A percentile compares a stretch with the other conserved stretches of the same genome.
phyloP scores from a whole-genome alignment of 495 filamentous ascomycete species.

The Neurospora sp. region DNA sequence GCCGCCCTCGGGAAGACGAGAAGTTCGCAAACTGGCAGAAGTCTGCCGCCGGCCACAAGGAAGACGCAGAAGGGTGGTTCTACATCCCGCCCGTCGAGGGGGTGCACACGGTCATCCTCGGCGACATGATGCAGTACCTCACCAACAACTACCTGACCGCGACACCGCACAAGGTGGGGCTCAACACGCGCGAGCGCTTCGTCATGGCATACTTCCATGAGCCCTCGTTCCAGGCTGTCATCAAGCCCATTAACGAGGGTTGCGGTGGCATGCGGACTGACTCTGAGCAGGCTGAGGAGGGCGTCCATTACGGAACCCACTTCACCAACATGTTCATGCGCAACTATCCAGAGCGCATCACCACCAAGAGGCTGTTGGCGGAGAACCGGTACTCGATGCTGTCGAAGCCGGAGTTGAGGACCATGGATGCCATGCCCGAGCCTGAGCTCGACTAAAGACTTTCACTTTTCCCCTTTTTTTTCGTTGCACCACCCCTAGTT shows the following conservation, averaged over 20 bases:
- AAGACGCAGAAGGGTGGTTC: constrained; percentile 33
- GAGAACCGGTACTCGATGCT: constrained; percentile 21
- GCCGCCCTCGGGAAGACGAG: constrained; percentile 25
- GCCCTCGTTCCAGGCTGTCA: constrained; percentile 33
- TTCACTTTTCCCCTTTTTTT: not conserved
- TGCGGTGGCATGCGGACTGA: constrained; percentile 8
- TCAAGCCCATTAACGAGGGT: constrained; percentile 23
- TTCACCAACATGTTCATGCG: constrained; percentile 41
- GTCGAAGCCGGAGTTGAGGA: constrained; percentile 14
- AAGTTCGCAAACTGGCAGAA: constrained; percentile 33
- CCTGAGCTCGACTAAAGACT: not conserved
- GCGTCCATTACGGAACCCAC: constrained; percentile 38
- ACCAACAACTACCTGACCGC: constrained; percentile 29
- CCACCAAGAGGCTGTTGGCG: constrained; percentile 23
- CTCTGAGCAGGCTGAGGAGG: constrained; percentile 5
- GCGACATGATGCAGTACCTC: constrained; percentile 40
- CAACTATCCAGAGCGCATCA: constrained; percentile 37
- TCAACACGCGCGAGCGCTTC: constrained; percentile 33
- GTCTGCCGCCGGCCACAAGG: constrained; percentile 31
- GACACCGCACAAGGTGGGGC: constrained; percentile 37
- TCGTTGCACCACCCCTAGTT: not conserved
- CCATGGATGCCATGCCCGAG: constrained; percentile 11
- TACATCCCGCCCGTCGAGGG: constrained; percentile 31
- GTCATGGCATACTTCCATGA: constrained; percentile 38
- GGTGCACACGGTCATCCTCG: constrained; percentile 34